Base-by-base conservation (phyloP, 345 rosid genomes). In the Acer campestre region DNA sequence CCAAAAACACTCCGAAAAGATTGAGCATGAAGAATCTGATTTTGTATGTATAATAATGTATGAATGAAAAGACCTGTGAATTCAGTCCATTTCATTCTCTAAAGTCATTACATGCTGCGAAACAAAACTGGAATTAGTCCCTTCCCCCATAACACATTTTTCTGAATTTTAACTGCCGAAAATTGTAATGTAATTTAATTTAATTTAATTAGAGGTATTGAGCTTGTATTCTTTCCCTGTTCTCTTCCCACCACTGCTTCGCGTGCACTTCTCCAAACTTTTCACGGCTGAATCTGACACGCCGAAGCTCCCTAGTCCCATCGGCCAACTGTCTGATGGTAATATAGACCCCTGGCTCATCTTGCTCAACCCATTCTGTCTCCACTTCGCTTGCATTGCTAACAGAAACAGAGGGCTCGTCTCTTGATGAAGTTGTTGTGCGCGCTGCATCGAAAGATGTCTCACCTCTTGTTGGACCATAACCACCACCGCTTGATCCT, bases 241-340 rank as follows among this genome's bases (percentile, higher is more conserved):
- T 95, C 85, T 93, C 91, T 80, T 95, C 99, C 99, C 99, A 95
- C 99, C 99, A 95, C 48, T 59, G 72, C 89, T 93, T 95, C n/a
- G 99, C 99, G 3, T 91, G 88, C 79, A 93, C 93, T 82, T 93
- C 97, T 65, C 98, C 99, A 17, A 95, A 95, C 73, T 75, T 84
- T 83, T 95, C 99, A 0, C 99, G 99, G 86, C 99, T 95, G 94
- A 96, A 96, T 83, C 98, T 88, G 82, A 96, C 99, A 1, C 99
- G 91, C 27, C 99, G 97, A 58, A 96, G 97, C 88, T 96, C 99
- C 79, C 97, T 85, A 3, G 91, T 92, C 76, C 99, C 99, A 80
- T 94, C 97, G 0, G 81, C 88, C 64, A 94, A 82, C 77, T 91
- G 98, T 82, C 97, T 91, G 80, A 96, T 86, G 69, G 99, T 96